A percentile compares a stretch with the other conserved stretches of the same genome.
Evolutionary conservation across 2,329 filamentous ascomycete species (phyloP).

Genomic region (Fusarium sp.): DNA sequence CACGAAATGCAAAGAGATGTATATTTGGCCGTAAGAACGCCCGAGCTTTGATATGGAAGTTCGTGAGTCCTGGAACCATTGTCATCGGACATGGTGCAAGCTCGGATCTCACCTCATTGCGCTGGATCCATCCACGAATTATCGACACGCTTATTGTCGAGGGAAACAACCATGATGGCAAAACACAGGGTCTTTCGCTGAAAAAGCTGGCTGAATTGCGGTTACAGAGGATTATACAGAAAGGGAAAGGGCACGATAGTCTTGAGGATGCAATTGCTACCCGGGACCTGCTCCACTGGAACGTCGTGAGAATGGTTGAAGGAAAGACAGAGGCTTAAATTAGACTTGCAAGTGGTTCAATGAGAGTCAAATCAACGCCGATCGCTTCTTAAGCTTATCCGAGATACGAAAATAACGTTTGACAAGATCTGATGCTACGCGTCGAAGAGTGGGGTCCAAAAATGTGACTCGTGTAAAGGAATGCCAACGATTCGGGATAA

Average conservation of each 20-base stretch:
- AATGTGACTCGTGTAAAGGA: neutral
- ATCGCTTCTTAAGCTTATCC: neutral
- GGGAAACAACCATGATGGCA: neutral
- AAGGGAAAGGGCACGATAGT: slow-evolving; percentile 20
- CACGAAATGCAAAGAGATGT: slow-evolving; percentile 48
- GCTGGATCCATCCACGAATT: slow-evolving; percentile 25
- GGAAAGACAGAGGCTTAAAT: neutral
- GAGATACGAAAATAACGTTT: neutral
- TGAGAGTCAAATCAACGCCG: neutral
- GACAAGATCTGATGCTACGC: neutral
- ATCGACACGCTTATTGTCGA: slow-evolving; percentile 26
- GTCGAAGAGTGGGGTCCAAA: neutral
- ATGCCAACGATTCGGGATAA: too few species aligned
- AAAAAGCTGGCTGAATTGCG: slow-evolving; percentile 19
- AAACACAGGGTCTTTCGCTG: slow-evolving; percentile 3
- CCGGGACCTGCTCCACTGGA: slow-evolving; percentile 24
- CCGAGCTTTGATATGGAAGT: slow-evolving; percentile 56
- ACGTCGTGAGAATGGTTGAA: neutral
- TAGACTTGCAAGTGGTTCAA: neutral
- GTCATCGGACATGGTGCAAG: slow-evolving; percentile 59
- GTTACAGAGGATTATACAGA: slow-evolving; percentile 1
- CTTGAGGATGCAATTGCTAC: slow-evolving; percentile 32
- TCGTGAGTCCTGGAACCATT: slow-evolving; percentile 59
- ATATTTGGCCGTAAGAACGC: slow-evolving; percentile 58
- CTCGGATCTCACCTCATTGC: slow-evolving; percentile 5